A percentile compares a stretch with the other conserved stretches of the same genome.
These are phyloP conservation scores for Blakeslea trispora DNA, from an alignment of 371 early-diverging fungal species.

Conservation along the genomic window DNA sequence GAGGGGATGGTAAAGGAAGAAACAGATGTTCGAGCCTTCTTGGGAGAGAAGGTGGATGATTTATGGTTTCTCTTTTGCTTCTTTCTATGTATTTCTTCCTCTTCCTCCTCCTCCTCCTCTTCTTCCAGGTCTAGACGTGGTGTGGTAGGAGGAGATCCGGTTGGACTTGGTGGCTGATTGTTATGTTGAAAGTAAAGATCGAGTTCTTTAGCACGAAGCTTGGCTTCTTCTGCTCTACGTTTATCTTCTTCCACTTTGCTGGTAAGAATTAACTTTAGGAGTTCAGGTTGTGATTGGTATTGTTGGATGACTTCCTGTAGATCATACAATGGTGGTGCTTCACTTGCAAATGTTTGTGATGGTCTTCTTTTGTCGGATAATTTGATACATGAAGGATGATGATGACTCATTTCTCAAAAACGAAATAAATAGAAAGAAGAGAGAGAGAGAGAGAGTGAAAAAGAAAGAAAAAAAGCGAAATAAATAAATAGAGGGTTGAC, in stretches of 20 bases:
- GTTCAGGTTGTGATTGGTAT: constrained; percentile 62
- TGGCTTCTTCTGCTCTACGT: constrained; percentile 64
- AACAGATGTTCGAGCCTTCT: not conserved
- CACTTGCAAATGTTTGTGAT: not conserved
- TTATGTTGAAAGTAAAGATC: constrained; percentile 41
- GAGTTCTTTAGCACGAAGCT: constrained; percentile 56
- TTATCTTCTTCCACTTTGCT: constrained; percentile 70
- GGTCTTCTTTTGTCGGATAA: constrained; percentile 2
- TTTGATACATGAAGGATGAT: not conserved
- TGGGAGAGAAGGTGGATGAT: not conserved
- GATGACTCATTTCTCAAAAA: constrained; percentile 3
- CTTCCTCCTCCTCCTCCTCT: not conserved
- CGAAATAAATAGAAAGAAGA: not conserved
- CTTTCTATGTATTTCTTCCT: not conserved
- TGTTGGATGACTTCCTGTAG: constrained; percentile 60
- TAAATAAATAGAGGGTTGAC: not conserved
- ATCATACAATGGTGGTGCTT: constrained; percentile 32
- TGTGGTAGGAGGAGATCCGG: constrained; percentile 6
- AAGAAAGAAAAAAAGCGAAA: not conserved
- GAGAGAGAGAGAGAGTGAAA: not conserved
- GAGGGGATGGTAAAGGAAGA: constrained; percentile 16
- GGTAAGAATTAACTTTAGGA: constrained; percentile 60
- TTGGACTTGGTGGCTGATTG: constrained; percentile 10
- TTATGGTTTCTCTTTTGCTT: not conserved
- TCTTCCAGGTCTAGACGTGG: constrained; percentile 8